These are phyloP conservation scores for Cyberlindnera euphorbiiphila DNA, from an alignment of 805 yeast species.

Conservation along the genomic window DNA sequence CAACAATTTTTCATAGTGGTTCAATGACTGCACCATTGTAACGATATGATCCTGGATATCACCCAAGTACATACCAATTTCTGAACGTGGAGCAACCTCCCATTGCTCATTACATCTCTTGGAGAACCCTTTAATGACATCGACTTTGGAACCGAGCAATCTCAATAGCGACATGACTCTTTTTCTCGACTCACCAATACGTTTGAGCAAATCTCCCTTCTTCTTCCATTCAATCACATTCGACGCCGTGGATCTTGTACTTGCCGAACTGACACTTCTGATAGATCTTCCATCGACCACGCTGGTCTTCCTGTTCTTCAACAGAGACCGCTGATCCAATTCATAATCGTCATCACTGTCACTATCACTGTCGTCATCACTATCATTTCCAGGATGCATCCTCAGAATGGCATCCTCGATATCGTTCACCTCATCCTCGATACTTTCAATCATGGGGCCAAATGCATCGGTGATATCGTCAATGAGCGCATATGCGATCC, in stretches of 20 bases:
- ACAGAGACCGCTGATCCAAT: slow-evolving; percentile 26
- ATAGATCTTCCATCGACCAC: slow-evolving; percentile 21
- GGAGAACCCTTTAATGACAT: slow-evolving; percentile 94
- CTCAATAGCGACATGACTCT: slow-evolving; percentile 88
- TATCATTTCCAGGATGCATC: slow-evolving; percentile 64
- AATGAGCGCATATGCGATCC: slow-evolving; percentile 95
- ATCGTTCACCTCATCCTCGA: slow-evolving; percentile 90
- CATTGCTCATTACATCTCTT: slow-evolving; percentile 85
- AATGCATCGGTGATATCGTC: slow-evolving; percentile 97
- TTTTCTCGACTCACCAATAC: slow-evolving; percentile 94
- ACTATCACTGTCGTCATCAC: slow-evolving; percentile 28
- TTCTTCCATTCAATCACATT: slow-evolving; percentile 73
- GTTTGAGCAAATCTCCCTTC: slow-evolving; percentile 90
- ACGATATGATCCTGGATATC: slow-evolving; percentile 97
- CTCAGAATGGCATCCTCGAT: slow-evolving; percentile 88
- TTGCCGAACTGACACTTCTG: slow-evolving; percentile 26
- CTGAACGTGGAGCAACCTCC: slow-evolving; percentile 75
- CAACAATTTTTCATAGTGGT: slow-evolving; percentile 89
- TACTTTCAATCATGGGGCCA: slow-evolving; percentile 93
- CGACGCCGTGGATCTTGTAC: slow-evolving; percentile 34
- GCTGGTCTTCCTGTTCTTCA: slow-evolving; percentile 10
- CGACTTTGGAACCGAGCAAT: slow-evolving; percentile 87
- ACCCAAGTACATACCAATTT: slow-evolving; percentile 91
- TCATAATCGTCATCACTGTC: slow-evolving; percentile 35
- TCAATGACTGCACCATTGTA: slow-evolving; percentile 93